These are phyloP conservation scores for Tricholoma matsutake DNA, from an alignment of 768 basidiomycete genomes.

Conservation along the genomic window DNA sequence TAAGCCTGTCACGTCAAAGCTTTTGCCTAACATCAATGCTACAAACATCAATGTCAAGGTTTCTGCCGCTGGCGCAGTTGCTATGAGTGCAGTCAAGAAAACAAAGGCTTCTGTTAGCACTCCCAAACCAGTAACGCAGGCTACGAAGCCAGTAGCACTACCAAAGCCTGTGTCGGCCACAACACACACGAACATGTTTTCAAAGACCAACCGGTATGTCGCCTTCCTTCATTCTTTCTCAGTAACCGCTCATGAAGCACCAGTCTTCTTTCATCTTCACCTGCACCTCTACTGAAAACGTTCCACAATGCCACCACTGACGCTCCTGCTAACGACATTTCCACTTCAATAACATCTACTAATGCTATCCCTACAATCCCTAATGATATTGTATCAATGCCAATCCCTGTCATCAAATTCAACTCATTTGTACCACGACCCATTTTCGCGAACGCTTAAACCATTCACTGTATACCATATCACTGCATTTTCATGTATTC, in stretches of 20 bases:
- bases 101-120: slow-evolving; percentile 26
- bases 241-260: slow-evolving; percentile 66
- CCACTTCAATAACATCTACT: slow-evolving; percentile 10
- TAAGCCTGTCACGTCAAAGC: slow-evolving; percentile 11
- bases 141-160: slow-evolving; percentile 17
- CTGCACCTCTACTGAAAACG: slow-evolving; percentile 16
- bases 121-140: slow-evolving; percentile 14
- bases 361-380: slow-evolving; percentile 15
- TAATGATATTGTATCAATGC: slow-evolving; percentile 33
- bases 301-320: slow-evolving; percentile 9
- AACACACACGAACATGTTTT: slow-evolving; percentile 33
- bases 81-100: slow-evolving; percentile 31
- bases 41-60: slow-evolving; percentile 39
- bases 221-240: slow-evolving; percentile 20
- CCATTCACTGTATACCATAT: slow-evolving; percentile 22
- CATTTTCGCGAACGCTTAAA: slow-evolving; percentile 66
- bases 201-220: slow-evolving; percentile 66
- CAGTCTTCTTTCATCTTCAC: slow-evolving; percentile 40
- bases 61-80: slow-evolving; percentile 27
- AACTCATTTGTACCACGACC: slow-evolving; percentile 64
- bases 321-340: slow-evolving; percentile 7
- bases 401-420: slow-evolving; percentile 35
- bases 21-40: slow-evolving; percentile 32
- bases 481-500: slow-evolving; percentile 16
- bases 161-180: slow-evolving; percentile 11